Evolutionary conservation across 306 rosid genomes (phyloP).

Genomic region (Trifolium pratense): DNA sequence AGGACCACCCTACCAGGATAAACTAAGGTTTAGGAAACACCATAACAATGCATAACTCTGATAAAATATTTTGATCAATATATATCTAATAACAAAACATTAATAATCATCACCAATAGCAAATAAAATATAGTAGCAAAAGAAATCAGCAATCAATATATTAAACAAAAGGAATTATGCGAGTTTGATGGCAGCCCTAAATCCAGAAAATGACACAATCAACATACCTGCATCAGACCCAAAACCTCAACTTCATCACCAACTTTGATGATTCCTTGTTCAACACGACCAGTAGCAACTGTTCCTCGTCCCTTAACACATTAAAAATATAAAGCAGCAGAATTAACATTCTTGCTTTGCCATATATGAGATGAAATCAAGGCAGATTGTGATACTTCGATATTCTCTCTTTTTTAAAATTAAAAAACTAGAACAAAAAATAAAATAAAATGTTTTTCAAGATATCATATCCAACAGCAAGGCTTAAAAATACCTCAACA

Average conservation of each 20-base stretch:
- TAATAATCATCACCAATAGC: conserved; percentile 4
- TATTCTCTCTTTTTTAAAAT: neutral
- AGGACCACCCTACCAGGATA: conserved; percentile 71
- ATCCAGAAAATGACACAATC: conserved; percentile 19
- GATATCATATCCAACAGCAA: neutral
- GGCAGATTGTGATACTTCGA: conserved; percentile 26
- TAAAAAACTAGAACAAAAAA: neutral
- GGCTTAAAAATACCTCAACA: neutral
- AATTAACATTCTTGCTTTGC: conserved; percentile 15
- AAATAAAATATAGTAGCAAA: conserved; percentile 21
- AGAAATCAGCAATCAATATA: conserved; percentile 1
- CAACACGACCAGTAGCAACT: conserved; percentile 97
- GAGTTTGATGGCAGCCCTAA: conserved; percentile 8
- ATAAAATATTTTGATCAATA: conserved; percentile 5
- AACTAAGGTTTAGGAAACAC: conserved; percentile 38
- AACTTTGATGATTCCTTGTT: conserved; percentile 87
- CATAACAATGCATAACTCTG: neutral
- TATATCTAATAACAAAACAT: conserved; percentile 27
- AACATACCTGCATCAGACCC: conserved; percentile 85
- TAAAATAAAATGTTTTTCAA: neutral
- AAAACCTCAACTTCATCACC: conserved; percentile 97
- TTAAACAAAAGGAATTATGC: conserved; percentile 30
- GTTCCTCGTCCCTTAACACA: conserved; percentile 94
- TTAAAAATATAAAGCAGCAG: conserved; percentile 22
- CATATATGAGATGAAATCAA: conserved; percentile 21